Conservation (phyloP, 1,284 basidiomycete species). For the Vanrija humicola region DNA sequence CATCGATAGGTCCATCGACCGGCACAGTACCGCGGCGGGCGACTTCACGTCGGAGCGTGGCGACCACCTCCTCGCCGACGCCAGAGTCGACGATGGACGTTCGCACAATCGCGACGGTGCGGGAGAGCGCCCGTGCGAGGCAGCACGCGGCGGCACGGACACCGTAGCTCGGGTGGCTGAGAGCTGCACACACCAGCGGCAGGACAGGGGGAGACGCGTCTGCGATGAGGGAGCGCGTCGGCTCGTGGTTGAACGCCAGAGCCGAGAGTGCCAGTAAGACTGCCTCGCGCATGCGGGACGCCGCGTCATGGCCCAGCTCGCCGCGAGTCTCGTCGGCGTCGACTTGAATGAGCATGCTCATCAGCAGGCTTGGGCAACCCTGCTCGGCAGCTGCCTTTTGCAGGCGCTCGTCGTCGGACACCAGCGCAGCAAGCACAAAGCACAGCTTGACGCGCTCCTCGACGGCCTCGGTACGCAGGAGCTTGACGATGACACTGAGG, state of each 20-base stretch:
- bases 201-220: constrained; percentile 55
- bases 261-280: constrained; percentile 66
- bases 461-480: constrained; percentile 29
- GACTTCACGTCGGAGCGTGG: constrained; percentile 53
- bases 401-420: constrained; percentile 64
- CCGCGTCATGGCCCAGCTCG: constrained; percentile 44
- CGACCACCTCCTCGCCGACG: constrained; percentile 65
- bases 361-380: constrained; percentile 26
- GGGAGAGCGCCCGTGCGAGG: constrained; percentile 71
- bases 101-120: constrained; percentile 69
- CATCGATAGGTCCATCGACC: constrained; percentile 7
- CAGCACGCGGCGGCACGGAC: constrained; percentile 81
- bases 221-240: constrained; percentile 64
- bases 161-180: constrained; percentile 62
- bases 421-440: constrained; percentile 65
- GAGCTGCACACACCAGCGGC: constrained; percentile 56
- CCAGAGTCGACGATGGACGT: constrained; percentile 80
- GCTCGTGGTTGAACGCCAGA: constrained; percentile 64
- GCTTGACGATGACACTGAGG: constrained; percentile 28
- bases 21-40: constrained; percentile 5
- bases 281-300: constrained; percentile 52
- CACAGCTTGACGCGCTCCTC: constrained; percentile 54
- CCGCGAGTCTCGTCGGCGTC: constrained; percentile 60
- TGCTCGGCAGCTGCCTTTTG: constrained; percentile 50
- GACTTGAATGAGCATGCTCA: constrained; percentile 21